phyloP scores from a whole-genome alignment of 2,329 filamentous ascomycete species.

The Cercospora beticola region DNA sequence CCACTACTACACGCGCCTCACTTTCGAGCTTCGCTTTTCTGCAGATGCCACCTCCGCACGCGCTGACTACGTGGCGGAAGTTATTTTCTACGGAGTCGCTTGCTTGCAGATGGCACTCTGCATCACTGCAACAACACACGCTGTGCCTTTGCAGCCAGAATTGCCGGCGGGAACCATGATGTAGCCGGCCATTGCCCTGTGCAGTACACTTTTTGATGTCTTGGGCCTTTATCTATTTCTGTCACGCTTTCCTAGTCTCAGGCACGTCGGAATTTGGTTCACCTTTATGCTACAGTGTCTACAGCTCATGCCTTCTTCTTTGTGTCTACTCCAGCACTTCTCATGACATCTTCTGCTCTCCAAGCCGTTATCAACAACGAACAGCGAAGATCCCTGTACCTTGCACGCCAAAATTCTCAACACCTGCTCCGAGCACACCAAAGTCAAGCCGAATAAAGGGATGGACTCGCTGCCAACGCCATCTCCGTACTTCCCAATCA shows the following conservation, averaged over 20 bases:
- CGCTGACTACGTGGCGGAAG: not conserved
- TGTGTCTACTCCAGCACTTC: not conserved
- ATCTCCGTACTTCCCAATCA: not conserved
- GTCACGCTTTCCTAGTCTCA: not conserved
- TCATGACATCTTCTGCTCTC: not conserved
- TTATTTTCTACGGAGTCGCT: not conserved
- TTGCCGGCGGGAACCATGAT: not conserved
- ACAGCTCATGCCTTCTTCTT: not conserved
- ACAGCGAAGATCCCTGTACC: slow-evolving; percentile 1
- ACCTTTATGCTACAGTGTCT: not conserved
- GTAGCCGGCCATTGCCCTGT: not conserved
- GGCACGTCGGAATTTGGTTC: not conserved
- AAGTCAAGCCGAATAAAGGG: not conserved
- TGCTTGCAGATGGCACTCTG: not conserved
- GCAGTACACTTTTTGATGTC: not conserved
- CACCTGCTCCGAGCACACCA: not conserved
- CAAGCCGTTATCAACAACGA: not conserved
- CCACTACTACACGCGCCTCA: not conserved
- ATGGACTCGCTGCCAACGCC: not conserved
- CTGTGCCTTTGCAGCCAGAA: not conserved
- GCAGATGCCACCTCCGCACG: not conserved
- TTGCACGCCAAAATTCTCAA: not conserved
- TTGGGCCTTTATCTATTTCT: not conserved
- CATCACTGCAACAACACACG: not conserved
- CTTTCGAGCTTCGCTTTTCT: not conserved